phyloP scores from a whole-genome alignment of 768 basidiomycete genomes.

The Pholiota microspora region DNA sequence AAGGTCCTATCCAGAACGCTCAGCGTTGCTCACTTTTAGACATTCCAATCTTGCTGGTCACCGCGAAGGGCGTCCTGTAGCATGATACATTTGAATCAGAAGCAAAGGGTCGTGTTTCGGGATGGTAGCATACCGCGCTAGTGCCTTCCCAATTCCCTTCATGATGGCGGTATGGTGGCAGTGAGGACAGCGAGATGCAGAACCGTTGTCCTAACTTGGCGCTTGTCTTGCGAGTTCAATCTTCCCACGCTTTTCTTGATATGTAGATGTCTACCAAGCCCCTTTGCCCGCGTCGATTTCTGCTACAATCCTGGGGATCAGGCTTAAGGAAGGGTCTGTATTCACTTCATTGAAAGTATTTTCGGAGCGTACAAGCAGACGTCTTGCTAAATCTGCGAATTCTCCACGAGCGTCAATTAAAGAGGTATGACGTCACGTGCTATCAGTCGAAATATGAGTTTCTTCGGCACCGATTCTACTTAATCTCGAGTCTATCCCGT shows the following conservation, averaged over 20 bases:
- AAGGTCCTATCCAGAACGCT: not conserved
- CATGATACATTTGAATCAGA: not conserved
- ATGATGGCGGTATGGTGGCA: conserved; percentile 37
- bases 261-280: no score
- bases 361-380: no score
- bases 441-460: conserved; percentile 1
- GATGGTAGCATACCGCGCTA: conserved; percentile 57
- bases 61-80: conserved; percentile 87
- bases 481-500: conserved; percentile 5
- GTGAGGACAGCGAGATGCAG: not conserved
- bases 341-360: no score
- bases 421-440: conserved; percentile 22
- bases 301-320: no score
- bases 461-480: conserved; percentile 8
- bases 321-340: no score
- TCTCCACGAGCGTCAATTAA: no score
- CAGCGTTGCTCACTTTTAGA: conserved; percentile 75
- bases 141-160: conserved; percentile 82
- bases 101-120: not conserved
- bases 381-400: no score
- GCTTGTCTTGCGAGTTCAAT: not conserved
- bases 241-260: not conserved
- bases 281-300: no score
- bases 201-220: not conserved
- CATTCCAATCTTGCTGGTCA: conserved; percentile 88